These are phyloP conservation scores for Atkinsonella hypoxylon DNA, from an alignment of 2,329 filamentous ascomycete species.

Conservation along the genomic window DNA sequence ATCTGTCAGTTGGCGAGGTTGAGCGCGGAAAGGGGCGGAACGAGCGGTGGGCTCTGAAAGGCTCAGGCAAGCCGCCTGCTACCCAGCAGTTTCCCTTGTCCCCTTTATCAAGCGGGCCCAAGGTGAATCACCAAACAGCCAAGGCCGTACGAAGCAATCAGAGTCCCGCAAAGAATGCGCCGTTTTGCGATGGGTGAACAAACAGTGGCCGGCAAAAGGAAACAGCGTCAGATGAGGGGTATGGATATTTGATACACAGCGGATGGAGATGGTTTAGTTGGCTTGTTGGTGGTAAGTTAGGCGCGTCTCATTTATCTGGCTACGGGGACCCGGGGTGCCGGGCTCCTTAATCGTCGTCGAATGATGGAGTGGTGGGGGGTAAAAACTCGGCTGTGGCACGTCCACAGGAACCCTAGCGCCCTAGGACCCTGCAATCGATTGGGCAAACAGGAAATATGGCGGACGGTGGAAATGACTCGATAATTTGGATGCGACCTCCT, in stretches of 20 bases:
- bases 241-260: neutral
- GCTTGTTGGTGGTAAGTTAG: neutral
- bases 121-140: neutral
- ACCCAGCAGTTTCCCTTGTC: neutral
- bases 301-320: neutral
- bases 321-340: neutral
- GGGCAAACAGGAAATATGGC: neutral
- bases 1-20: neutral
- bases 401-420: neutral
- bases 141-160: neutral
- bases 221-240: neutral
- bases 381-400: neutral
- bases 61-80: neutral
- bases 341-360: neutral
- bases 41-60: neutral
- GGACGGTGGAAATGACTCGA: conserved; percentile 2
- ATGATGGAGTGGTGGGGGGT: neutral
- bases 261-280: neutral
- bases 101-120: neutral
- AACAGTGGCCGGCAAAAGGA: neutral
- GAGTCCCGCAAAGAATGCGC: neutral
- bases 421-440: neutral
- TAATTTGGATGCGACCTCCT: neutral
- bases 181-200: neutral
- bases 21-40: neutral